phyloP scores from a whole-genome alignment of 163 green algal genomes.

The Chlorella variabilis region DNA sequence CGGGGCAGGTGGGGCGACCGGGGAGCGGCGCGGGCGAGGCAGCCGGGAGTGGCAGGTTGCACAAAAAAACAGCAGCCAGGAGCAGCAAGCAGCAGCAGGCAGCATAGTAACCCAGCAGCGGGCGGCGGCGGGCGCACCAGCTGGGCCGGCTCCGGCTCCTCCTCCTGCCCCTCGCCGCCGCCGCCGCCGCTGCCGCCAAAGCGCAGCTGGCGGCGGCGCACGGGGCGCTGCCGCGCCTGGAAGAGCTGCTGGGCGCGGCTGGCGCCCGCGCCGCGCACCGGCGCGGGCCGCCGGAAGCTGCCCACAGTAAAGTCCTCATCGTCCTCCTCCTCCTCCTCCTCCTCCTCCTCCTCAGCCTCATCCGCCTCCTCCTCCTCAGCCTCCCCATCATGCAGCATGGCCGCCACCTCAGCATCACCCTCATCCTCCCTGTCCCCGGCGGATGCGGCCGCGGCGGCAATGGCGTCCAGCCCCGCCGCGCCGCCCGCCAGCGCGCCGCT shows the following conservation, averaged over 20 bases:
- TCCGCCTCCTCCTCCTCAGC: not conserved
- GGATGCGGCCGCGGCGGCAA: not conserved
- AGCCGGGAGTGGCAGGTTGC: no score
- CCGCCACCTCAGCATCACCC: not conserved
- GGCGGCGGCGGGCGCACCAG: not conserved
- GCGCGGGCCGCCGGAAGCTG: not conserved
- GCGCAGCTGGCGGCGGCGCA: conserved; percentile 16
- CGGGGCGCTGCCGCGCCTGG: not conserved
- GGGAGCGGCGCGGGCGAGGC: no score
- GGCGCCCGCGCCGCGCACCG: conserved; percentile 3
- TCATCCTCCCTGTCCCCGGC: no score
- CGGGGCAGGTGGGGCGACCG: not conserved
- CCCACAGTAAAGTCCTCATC: not conserved
- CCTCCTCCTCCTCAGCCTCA: not conserved
- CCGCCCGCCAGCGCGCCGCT: no score
- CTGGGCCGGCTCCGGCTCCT: not conserved
- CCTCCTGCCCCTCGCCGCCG: not conserved
- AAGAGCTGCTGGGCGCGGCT: conserved; percentile 10
- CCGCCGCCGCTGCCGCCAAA: conserved; percentile 5
- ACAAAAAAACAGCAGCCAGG: no score
- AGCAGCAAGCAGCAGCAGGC: not conserved
- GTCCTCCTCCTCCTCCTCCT: not conserved
- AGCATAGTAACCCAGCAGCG: not conserved
- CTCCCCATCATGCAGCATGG: not conserved
- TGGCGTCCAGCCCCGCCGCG: no score